Evolutionary conservation across 345 rosid genomes (phyloP).

Genomic region (Leavenworthia alabamica): DNA sequence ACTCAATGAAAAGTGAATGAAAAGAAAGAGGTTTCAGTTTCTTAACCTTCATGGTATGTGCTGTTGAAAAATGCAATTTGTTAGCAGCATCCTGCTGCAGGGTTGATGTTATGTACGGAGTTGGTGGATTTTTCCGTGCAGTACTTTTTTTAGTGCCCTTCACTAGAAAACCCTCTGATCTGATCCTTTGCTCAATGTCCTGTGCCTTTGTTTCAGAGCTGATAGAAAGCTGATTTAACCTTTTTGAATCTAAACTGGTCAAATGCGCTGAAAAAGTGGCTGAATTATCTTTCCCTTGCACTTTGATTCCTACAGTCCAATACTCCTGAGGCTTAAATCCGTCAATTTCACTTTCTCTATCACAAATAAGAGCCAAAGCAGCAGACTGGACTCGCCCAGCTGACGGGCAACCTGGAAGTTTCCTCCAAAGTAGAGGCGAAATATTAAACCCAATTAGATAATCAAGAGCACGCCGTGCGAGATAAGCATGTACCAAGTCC

Average conservation of each 20-base stretch:
- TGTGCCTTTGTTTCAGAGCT: constrained; percentile 50
- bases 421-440: constrained; percentile 93
- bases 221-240: constrained; percentile 70
- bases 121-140: constrained; percentile 66
- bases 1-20: not conserved
- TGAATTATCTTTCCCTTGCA: constrained; percentile 35
- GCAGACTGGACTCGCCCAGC: constrained; percentile 99
- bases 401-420: constrained; percentile 94
- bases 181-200: constrained; percentile 51
- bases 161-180: constrained; percentile 47
- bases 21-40: constrained; percentile 7
- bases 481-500: constrained; percentile 86
- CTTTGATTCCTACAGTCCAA: constrained; percentile 63
- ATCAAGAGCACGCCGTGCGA: constrained; percentile 96
- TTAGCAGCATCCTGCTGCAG: constrained; percentile 99
- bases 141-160: constrained; percentile 47
- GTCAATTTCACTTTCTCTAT: constrained; percentile 88
- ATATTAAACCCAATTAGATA: constrained; percentile 92
- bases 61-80: constrained; percentile 64
- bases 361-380: constrained; percentile 85
- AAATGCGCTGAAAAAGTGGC: constrained; percentile 50
- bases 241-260: constrained; percentile 59
- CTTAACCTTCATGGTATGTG: constrained; percentile 81
- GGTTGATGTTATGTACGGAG: constrained; percentile 94
- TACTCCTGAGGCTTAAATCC: constrained; percentile 78